phyloP scores from a whole-genome alignment of 2,329 filamentous ascomycete species.

The Diaporthe citrichinensis region DNA sequence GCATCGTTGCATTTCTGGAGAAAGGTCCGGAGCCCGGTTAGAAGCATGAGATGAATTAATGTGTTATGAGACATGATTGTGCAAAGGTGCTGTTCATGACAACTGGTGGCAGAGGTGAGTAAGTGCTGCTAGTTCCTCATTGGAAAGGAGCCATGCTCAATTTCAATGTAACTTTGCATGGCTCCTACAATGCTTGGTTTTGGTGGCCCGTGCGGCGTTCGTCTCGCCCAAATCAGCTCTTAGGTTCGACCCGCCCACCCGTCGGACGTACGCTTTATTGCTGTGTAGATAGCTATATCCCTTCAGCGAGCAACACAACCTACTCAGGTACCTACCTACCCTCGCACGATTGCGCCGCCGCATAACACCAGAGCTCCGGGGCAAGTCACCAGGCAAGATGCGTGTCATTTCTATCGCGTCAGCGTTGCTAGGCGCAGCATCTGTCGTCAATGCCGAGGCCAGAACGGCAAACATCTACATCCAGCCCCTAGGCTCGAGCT shows the following conservation, averaged over 20 bases:
- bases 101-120: neutral
- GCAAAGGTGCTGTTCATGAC: neutral
- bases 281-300: neutral
- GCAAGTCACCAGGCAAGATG: conserved; percentile 37
- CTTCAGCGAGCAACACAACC: neutral
- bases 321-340: neutral
- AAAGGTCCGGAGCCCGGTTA: conserved; percentile 17
- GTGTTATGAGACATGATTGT: conserved; percentile 19
- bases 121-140: neutral
- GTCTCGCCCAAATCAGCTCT: neutral
- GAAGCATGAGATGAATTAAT: conserved; percentile 37
- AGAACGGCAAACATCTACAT: conserved; percentile 68
- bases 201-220: conserved; percentile 17
- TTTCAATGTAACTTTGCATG: neutral
- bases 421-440: conserved; percentile 57
- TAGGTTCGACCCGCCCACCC: neutral
- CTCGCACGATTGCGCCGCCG: neutral
- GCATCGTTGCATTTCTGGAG: conserved; percentile 16
- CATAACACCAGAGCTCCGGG: neutral
- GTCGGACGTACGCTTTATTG: neutral
- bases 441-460: conserved; percentile 56
- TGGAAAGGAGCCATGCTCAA: neutral
- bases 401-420: conserved; percentile 39
- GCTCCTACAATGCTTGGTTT: neutral
- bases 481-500: conserved; percentile 60